These are phyloP conservation scores for Chlamydomonas sp. DNA, from an alignment of 139 green algal species.

Conservation along the genomic window DNA sequence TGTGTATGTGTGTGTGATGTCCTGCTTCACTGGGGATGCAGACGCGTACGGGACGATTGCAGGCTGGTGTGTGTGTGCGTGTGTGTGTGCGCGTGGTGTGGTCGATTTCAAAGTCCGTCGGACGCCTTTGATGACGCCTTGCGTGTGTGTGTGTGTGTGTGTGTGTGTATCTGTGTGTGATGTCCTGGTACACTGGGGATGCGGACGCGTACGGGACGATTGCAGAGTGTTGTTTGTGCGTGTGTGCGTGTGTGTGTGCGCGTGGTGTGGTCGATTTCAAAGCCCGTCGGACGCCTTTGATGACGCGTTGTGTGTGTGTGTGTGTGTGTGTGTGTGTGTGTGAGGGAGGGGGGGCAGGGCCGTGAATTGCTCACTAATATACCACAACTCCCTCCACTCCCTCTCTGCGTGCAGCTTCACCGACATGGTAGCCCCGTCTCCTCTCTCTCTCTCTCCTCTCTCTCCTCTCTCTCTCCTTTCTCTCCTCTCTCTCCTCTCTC, in stretches of 20 bases:
- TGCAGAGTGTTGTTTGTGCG: conserved; percentile 52
- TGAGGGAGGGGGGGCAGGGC: no score
- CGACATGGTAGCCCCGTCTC: no score
- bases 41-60: conserved; percentile 81
- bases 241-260: background rate
- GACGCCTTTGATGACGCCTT: background rate
- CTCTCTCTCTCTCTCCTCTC: no score
- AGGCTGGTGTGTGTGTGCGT: conserved; percentile 35
- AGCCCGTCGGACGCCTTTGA: no score
- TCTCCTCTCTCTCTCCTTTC: no score
- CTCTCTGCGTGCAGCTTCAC: background rate
- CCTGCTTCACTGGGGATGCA: background rate
- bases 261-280: background rate
- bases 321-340: no score
- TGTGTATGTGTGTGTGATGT: no score
- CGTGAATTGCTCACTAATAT: no score
- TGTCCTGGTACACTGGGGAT: conserved; percentile 50
- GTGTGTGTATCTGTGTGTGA: no score
- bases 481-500: no score
- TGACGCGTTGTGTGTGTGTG: no score
- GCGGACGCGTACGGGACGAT: conserved; percentile 85
- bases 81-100: background rate
- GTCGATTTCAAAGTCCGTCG: background rate
- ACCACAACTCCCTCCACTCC: background rate
- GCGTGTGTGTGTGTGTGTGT: no score